Base-by-base conservation (phyloP, 495 filamentous ascomycete species). In the Aspergillus olivimuriae region DNA sequence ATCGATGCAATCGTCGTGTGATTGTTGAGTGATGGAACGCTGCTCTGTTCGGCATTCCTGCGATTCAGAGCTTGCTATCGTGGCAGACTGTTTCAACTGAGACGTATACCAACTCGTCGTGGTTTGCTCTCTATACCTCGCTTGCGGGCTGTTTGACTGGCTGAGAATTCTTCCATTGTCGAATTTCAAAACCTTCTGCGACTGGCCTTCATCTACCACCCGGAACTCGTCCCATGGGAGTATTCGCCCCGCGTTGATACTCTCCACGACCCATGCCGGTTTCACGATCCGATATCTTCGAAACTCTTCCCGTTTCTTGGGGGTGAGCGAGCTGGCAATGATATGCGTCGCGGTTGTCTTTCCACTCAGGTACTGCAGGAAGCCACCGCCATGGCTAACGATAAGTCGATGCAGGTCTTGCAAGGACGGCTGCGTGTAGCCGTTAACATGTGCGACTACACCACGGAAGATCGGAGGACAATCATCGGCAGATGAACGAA, bases 321-420 rank as follows among this genome's bases (percentile, higher is more conserved):
- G 87, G 2, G 92, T 91, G 24, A 98, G 73, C 41, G 80, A 82
- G 34, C 85, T 88, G 4, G 91, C 89, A 55, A 98, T 89, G 53
- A 98, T 94, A 61, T 97, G 94, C 2, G 92, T 98, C 0, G 89
- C 88, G 52, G 80, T 78, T 1, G 90, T 96, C 70, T 96, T 97
- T 26, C 83, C 82, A 57, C 92, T 87, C n/a, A 97, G 71, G 57
- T 96, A 95, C 58, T 96, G 91, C 41, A 94, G 77, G 55, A 95
- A 96, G 1, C 84, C 87, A 19, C 90, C 92, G 10, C 92, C 91
- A 78, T 97, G 80, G 50, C 78, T 81, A 26, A 96, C 89, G 31
- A 97, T 82, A 17, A 95, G 71, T 30, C 72, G 77, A 59, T 94
- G 89, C 7, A 98, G 73, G 50, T 95, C 84, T 44, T 89, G 89